Base-by-base conservation (phyloP, 345 rosid species). In the Salix viminalis region DNA sequence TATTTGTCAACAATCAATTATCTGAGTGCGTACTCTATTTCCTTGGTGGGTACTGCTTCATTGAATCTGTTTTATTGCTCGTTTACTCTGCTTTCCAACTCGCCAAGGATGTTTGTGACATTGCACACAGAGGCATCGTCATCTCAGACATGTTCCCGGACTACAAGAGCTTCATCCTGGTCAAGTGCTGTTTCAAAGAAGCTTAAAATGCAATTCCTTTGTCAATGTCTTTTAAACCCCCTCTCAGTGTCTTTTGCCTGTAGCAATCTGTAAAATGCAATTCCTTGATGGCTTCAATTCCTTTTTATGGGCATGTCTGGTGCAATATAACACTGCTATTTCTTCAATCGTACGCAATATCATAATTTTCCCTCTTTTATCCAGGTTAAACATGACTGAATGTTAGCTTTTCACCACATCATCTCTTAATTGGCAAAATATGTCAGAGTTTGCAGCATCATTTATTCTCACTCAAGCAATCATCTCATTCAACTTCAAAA, bases 101-200 rank as follows among this genome's bases (percentile, higher is more conserved):
- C 73, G 84, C 85, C 75, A 91, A 91, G 89, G 96, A 91, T 36
- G 73, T 88, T 24, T 90, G 91, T 54, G 98, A 89, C 67, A 81
- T 88, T 61, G 83, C 92, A 67, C 84, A 88, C 74, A 87, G 85
- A 82, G 96, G 96, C 66, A 71, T 91, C 79, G 69, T 89, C 41
- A 86, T 92, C 73, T 82, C 97, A 46, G 94, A 91, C 77, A 79
- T 56, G 84, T 74, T 86, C 73, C 92, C 92, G 1, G 94, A 94
- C 74, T 86, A 88, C 81, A 62, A 75, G 19, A 88, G 89, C 85
- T 92, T 94, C 83, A 72, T 85, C 39, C 85, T 91, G 97, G 92
- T 79, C 94, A 91, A 89, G 73, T 50, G 3, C 2, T 32, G 8
- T 30, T 18, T 46, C 32, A 34, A 24, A 32, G 23, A 5, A 34